Evolutionary conservation across 176 grass and related monocot species (phyloP), one percentile per base, ranked within the genome.

Genomic region (Rhynchospora pubera): DNA sequence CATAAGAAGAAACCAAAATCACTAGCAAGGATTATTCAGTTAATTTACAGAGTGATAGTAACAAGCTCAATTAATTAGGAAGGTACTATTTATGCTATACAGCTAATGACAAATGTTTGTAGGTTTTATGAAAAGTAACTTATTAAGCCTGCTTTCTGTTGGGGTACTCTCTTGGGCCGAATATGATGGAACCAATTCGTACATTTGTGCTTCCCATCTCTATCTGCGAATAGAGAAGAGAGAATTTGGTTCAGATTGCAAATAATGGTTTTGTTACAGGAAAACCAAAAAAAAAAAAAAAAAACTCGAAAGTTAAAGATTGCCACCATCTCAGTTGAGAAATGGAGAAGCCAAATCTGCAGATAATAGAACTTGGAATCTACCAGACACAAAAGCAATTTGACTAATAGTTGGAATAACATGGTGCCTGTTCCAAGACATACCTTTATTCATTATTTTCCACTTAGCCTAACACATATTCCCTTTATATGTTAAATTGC

Each of bases 121-220:
- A 19, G 23, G 28, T 16, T 76, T 55, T 12, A 32, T 16, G 8
- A 9, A 63, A 70, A 21, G 16, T 19, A 21, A 10, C 10, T 70
- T 16, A 67, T 34, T 24, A 56, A n/a, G 46, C 19, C 57, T 79
- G 55, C 42, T 70, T 79, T 62, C 45, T 79, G 43, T 89, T 94
- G 11, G 89, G 83, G 58, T 94, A 94, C 83, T 94, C 93, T 66
- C 93, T 92, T 66, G 93, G 90, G 24, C 90, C 93, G 65, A 94
- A 94, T 80, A 92, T 92, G 46, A 86, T 94, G 19, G 93, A 94
- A 9, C 93, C 93, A 82, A 94, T 80, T 71, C 93, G 77, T 51
- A 94, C 93, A 83, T 81, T 92, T 26, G 93, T 90, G 83, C 90
- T 94, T 51, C 88, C 90, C 88, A 90, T 90, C 77, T 90, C 90